phyloP scores from a whole-genome alignment of 2,329 filamentous ascomycete genomes.

The Thelonectria blattea region DNA sequence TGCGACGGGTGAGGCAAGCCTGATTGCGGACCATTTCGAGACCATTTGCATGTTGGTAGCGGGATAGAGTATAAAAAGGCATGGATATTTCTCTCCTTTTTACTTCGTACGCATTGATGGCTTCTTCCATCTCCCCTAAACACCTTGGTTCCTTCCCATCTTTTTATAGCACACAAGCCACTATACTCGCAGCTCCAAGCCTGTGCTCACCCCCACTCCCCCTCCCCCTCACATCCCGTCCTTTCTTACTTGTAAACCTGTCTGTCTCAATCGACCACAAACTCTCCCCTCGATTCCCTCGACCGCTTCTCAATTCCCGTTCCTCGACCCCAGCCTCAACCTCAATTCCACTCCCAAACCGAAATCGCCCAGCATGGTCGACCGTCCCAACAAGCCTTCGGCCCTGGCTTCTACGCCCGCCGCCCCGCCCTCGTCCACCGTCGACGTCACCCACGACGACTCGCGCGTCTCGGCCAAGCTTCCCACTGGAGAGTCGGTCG shows the following conservation, averaged over 20 bases:
- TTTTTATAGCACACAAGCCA: too few species aligned
- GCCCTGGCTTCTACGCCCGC: conserved; percentile 77
- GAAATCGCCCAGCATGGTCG: conserved; percentile 66
- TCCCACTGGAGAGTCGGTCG: conserved; percentile 84
- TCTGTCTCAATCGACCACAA: not conserved
- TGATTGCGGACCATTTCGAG: too few species aligned
- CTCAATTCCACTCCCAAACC: not conserved
- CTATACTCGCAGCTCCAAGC: too few species aligned
- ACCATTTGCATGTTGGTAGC: too few species aligned
- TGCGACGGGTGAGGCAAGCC: not conserved
- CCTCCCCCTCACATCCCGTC: too few species aligned
- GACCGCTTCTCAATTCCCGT: not conserved
- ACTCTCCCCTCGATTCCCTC: not conserved
- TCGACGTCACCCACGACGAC: conserved; percentile 75
- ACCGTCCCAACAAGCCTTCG: conserved; percentile 83
- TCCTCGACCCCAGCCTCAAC: not conserved
- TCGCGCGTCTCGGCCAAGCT: conserved; percentile 78
- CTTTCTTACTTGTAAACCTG: too few species aligned
- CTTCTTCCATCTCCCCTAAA: too few species aligned
- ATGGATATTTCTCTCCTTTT: too few species aligned
- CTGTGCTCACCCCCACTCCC: too few species aligned
- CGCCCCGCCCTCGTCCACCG: conserved; percentile 75
- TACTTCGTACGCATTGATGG: too few species aligned
- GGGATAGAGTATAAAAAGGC: too few species aligned
- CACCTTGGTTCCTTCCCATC: too few species aligned